Evolutionary conservation across 202 grass and related monocot genomes (phyloP).

Genomic region (Setaria italica): DNA sequence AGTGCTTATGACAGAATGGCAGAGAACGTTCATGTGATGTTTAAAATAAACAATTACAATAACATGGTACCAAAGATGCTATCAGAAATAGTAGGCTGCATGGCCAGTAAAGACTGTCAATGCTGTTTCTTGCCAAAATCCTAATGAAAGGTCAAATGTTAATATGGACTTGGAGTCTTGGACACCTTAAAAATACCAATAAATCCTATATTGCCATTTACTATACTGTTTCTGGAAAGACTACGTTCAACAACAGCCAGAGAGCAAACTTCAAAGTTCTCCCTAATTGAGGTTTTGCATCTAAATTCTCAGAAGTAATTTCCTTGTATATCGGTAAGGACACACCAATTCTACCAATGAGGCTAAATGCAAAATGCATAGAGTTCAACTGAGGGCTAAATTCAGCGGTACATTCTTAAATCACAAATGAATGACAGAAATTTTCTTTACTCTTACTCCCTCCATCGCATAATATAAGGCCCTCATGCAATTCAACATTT

Average conservation of each 20-base stretch:
- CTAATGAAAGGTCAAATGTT: constrained; percentile 5
- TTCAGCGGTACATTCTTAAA: neutral
- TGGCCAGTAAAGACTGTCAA: neutral
- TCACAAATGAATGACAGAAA: neutral
- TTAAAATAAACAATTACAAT: neutral
- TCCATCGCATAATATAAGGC: too few species aligned
- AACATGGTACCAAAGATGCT: constrained; percentile 7
- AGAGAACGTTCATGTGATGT: neutral
- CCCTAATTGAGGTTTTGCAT: neutral
- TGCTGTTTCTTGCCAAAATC: neutral
- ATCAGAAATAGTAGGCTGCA: constrained; percentile 12
- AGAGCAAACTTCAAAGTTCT: neutral
- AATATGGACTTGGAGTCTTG: neutral
- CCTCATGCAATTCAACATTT: too few species aligned
- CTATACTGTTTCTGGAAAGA: neutral
- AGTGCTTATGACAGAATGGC: neutral
- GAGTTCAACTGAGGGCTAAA: neutral
- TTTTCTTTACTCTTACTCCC: neutral
- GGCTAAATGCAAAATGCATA: neutral
- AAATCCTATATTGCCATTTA: constrained; percentile 6
- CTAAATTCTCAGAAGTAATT: neutral
- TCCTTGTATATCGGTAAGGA: neutral
- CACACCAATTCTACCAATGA: neutral
- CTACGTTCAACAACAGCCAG: neutral
- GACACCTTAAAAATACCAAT: neutral